Evolutionary conservation across 108 stramenopile species (phyloP), one percentile per base, ranked within the genome.

Genomic region (Epithemia pelagica): DNA sequence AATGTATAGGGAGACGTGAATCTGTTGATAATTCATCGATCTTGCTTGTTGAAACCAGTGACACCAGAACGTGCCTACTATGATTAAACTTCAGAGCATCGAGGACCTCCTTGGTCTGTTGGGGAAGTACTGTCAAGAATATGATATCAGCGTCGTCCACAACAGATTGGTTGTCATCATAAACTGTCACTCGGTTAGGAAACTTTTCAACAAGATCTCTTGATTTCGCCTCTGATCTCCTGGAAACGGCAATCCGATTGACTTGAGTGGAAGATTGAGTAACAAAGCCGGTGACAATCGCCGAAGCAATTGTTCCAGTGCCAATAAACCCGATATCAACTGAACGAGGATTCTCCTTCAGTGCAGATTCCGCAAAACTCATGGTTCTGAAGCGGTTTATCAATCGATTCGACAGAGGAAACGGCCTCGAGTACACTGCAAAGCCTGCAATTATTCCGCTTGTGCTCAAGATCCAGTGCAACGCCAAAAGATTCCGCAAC

Each of bases 251-350:
- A 30, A 89, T 79, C 29, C 73, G 70, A 2, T 65, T 30, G 15
- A 83, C 64, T 1, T 27, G 15, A 26, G 70, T 66, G 19, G 31
- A 51, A 30, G 59, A 54, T 28, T 79, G 74, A 5, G 66, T 71
- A 28, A 71, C 78, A 25, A 92, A 61, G 19, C 83, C 87, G 1
- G 71, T 85, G 25, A 85, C 91, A 54, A 92, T 92, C 55, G 84
- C 73, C 20, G 71, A 68, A 28, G 87, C 91, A 59, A 92, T 89
- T 10, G 91, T 92, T 21, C 91, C 91, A 59, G 78, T 88, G n/a
- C 91, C 91, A 30, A 89, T 32, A 67, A 92, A 89, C 21, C 91
- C 91, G 22, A 83, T 74, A 20, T 32, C n/a, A n/a, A n/a, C n/a
- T n/a, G n/a, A n/a, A n/a, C n/a, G 60, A 26, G 24, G 55, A 2